Conservation (phyloP, 305 asterid genomes). For the Fraxinus albicans region DNA sequence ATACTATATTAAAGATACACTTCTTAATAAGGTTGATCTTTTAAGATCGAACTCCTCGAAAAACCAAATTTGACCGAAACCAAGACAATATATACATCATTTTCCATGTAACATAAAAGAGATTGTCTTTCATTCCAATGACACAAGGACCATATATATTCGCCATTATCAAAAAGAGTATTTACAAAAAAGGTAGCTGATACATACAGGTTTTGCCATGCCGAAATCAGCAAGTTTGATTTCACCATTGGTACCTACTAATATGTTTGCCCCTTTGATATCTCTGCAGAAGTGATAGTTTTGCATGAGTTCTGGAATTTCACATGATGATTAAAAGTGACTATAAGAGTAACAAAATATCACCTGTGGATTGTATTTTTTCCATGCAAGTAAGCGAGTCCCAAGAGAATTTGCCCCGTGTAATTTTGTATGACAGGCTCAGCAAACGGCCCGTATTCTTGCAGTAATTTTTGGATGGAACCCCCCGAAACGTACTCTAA, state of each 20-base stretch:
- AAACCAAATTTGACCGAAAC: neutral
- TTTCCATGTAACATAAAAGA: neutral
- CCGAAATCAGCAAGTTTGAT: slow-evolving; percentile 97
- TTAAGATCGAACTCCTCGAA: no score
- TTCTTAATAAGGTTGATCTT: no score
- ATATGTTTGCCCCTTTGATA: slow-evolving; percentile 95
- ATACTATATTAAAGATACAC: no score
- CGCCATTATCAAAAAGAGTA: neutral
- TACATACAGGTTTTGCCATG: slow-evolving; percentile 96
- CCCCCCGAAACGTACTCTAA: slow-evolving; percentile 98
- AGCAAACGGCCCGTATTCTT: slow-evolving; percentile 84
- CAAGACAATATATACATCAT: neutral
- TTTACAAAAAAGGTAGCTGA: slow-evolving; percentile 13
- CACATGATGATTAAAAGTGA: slow-evolving; percentile 3
- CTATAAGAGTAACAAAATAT: slow-evolving; percentile 13
- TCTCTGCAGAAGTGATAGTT: slow-evolving; percentile 57
- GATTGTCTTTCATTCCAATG: neutral
- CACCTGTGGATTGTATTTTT: slow-evolving; percentile 95
- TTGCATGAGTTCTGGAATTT: slow-evolving; percentile 16
- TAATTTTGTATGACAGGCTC: slow-evolving; percentile 95
- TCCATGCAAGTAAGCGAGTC: slow-evolving; percentile 88
- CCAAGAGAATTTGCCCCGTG: slow-evolving; percentile 81
- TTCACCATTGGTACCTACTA: slow-evolving; percentile 95
- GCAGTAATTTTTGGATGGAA: slow-evolving; percentile 87
- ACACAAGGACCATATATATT: neutral